phyloP scores from a whole-genome alignment of 208 protist species.

The Crithidia fasciculata region DNA sequence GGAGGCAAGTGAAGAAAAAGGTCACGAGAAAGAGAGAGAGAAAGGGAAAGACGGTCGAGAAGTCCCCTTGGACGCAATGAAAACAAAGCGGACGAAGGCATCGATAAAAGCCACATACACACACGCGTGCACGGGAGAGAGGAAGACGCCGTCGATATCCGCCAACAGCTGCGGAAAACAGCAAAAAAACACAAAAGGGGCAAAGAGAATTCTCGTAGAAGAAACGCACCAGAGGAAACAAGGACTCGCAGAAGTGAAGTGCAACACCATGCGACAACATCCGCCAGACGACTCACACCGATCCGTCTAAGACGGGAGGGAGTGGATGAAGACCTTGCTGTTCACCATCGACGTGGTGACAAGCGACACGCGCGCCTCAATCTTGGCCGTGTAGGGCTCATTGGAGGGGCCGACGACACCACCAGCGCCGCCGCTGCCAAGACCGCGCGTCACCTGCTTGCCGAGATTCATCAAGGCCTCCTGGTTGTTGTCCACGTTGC shows the following conservation, averaged over 20 bases:
- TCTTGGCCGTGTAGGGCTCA: conserved; percentile 83
- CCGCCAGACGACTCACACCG: too few relatives aligned
- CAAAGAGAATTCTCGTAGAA: too few relatives aligned
- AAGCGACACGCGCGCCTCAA: conserved; percentile 77
- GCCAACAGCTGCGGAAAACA: not conserved
- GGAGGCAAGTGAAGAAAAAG: not conserved
- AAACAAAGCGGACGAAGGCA: conserved; percentile 8
- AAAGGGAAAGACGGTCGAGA: not conserved
- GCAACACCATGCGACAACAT: too few relatives aligned
- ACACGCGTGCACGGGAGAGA: too few relatives aligned
- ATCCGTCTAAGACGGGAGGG: conserved; percentile 33
- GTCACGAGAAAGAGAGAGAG: not conserved
- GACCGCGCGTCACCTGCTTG: conserved; percentile 62
- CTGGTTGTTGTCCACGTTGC: conserved; percentile 80
- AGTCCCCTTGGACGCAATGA: not conserved
- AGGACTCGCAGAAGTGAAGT: too few relatives aligned
- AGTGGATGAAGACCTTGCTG: conserved; percentile 79
- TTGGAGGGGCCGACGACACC: conserved; percentile 30
- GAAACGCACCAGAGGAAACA: too few relatives aligned
- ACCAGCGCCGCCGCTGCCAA: conserved; percentile 34
- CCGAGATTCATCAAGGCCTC: conserved; percentile 82
- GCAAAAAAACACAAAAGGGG: too few relatives aligned
- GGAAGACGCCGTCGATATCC: too few relatives aligned
- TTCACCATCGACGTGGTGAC: conserved; percentile 83
- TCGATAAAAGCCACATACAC: not conserved